A percentile compares a stretch with the other conserved stretches of the same genome.
Conservation (phyloP, 1,284 basidiomycete species). For the Puccinia coronata region DNA sequence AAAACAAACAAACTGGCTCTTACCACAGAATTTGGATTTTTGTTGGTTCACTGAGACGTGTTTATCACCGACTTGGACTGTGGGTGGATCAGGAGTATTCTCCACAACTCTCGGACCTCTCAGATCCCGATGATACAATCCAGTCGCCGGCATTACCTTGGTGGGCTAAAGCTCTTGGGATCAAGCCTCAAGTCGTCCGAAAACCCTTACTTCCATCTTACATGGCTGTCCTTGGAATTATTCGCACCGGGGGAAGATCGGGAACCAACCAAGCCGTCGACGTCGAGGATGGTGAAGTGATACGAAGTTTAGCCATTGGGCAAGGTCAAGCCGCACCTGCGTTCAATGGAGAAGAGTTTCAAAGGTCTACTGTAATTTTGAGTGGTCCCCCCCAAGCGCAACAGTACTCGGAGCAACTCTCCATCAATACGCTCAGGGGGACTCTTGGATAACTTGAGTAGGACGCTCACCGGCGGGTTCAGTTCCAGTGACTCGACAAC, state of each 20-base stretch:
- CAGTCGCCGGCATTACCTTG: slow-evolving; percentile 32
- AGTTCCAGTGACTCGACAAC: not conserved
- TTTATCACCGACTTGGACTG: slow-evolving; percentile 43
- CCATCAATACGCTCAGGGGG: not conserved
- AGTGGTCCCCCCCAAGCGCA: slow-evolving; percentile 24
- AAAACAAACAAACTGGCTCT: not conserved
- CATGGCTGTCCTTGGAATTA: slow-evolving; percentile 33
- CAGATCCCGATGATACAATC: slow-evolving; percentile 22
- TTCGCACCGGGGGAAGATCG: slow-evolving; percentile 14
- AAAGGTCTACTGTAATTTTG: slow-evolving; percentile 42
- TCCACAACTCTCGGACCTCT: slow-evolving; percentile 20
- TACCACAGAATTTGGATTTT: slow-evolving; percentile 29
- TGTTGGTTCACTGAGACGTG: slow-evolving; percentile 19
- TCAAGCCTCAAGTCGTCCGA: slow-evolving; percentile 34
- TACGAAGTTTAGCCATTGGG: slow-evolving; percentile 44
- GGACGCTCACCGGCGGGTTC: slow-evolving; percentile 7
- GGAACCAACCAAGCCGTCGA: slow-evolving; percentile 23
- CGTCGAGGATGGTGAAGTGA: slow-evolving; percentile 45
- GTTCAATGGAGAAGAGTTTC: slow-evolving; percentile 49
- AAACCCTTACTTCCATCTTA: slow-evolving; percentile 45
- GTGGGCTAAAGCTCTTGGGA: slow-evolving; percentile 39
- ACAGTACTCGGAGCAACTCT: slow-evolving; percentile 1
- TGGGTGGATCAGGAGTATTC: slow-evolving; percentile 48
- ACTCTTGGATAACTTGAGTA: slow-evolving; percentile 4
- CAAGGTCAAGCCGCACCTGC: slow-evolving; percentile 50